Base-by-base conservation (phyloP, 495 filamentous ascomycete species). In the Lophiostoma macrostomum region DNA sequence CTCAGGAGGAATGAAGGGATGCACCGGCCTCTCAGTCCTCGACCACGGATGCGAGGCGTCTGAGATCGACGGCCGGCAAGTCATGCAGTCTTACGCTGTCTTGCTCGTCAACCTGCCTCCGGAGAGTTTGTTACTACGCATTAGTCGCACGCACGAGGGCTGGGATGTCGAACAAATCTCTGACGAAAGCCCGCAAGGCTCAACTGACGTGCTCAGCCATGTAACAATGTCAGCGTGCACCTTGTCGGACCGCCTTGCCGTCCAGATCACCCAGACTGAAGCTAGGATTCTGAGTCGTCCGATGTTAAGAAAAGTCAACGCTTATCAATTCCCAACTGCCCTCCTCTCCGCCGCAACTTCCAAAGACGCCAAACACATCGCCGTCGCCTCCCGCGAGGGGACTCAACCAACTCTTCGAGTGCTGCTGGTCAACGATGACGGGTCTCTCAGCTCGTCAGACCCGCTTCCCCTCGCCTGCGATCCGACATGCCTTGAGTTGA, bases 1-100 rank as follows among this genome's bases (percentile, higher is more conserved):
- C 53, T 45, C 38, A 8, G 27, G 24, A 18, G 29, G 30, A 6
- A 39, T 48, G 30, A 37, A 8, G 2, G 59, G 51, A n/a, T 50
- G 56, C 13, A 67, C 60, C 4, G 54, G 48, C 7, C 37, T 69
- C 5, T 71, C 64, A 64, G 42, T 61, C n/a, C 31, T 58, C 23
- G 54, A 51, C 28, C 27, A 58, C 23, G 47, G 54, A 11, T 40
- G 14, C 14, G 16, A 42, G 18, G 13, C 30, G 11, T 11, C 18
- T 18, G 25, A 34, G 19, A 14, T 35, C 7, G 43, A 41, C 13
- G 55, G 20, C 12, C 31, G 14, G 16, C 19, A 39, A 16, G n/a
- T 27, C 10, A 51, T 30, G 11, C 20, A 42, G 25, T 45, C 52
- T 16, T 40, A 51, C 12, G 45, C 37, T 5, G 20, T 43, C 11